Percentiles rank a stretch among this genome's conserved stretches.
phyloP scores from a whole-genome alignment of 2,329 filamentous ascomycete genomes.

The Endothia cerciana region DNA sequence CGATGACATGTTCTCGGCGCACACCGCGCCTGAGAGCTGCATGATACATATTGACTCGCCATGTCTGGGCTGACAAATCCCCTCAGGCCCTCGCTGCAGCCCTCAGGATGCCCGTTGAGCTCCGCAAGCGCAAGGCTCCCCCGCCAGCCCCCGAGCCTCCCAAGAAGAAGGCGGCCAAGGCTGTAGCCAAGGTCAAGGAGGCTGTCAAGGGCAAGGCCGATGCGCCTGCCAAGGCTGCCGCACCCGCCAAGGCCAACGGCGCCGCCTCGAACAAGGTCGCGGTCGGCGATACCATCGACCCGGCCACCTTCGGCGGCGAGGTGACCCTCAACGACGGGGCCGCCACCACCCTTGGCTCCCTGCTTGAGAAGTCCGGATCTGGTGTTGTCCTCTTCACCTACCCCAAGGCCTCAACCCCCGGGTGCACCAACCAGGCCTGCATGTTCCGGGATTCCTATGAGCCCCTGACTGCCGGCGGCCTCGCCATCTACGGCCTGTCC shows the following conservation, averaged over 20 bases:
- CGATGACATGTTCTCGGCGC: background rate
- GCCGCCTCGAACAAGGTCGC: conserved; percentile 48
- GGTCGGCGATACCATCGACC: conserved; percentile 59
- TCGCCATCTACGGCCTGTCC: conserved; percentile 88
- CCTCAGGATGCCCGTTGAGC: conserved; percentile 57
- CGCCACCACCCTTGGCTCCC: conserved; percentile 76
- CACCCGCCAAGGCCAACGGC: conserved; percentile 38
- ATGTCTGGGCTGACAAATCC: conserved; percentile 18
- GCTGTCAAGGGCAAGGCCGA: conserved; percentile 34
- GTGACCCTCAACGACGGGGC: conserved; percentile 84
- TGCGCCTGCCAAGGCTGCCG: conserved; percentile 25
- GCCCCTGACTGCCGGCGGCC: conserved; percentile 74
- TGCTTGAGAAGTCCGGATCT: conserved; percentile 80
- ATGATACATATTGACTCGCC: no score
- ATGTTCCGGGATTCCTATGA: conserved; percentile 87
- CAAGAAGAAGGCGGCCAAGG: conserved; percentile 49
- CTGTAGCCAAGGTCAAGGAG: conserved; percentile 42
- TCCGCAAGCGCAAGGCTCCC: conserved; percentile 65
- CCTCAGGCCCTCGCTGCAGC: background rate
- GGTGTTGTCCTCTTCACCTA: conserved; percentile 96
- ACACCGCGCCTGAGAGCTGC: background rate
- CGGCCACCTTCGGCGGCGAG: conserved; percentile 68
- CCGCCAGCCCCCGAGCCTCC: conserved; percentile 49
- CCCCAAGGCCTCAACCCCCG: conserved; percentile 90
- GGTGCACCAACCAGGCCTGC: conserved; percentile 92